Conservation (phyloP, 1,284 basidiomycete species). For the Xerocomus nothofagi region DNA sequence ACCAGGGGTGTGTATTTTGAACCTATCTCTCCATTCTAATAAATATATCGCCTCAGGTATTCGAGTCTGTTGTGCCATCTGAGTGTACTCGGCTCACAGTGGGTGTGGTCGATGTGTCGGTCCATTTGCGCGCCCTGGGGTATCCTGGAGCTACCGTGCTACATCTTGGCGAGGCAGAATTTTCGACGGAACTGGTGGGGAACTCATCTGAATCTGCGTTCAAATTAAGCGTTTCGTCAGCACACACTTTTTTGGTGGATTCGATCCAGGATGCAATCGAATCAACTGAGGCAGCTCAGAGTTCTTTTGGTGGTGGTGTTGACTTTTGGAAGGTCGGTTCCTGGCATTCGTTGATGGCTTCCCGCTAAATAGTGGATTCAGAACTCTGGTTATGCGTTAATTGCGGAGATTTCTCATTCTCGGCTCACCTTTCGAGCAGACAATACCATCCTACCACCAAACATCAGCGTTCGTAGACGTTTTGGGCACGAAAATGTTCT, state of each 20-base stretch:
- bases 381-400: slow-evolving; percentile 64
- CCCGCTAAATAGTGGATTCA: slow-evolving; percentile 29
- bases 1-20: slow-evolving; percentile 65
- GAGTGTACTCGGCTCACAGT: slow-evolving; percentile 78
- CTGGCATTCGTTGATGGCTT: neutral
- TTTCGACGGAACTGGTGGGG: slow-evolving; percentile 72
- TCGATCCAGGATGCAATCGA: slow-evolving; percentile 43
- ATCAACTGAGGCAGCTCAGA: slow-evolving; percentile 13
- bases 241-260: slow-evolving; percentile 66
- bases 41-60: slow-evolving; percentile 53
- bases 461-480: slow-evolving; percentile 40
- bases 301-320: slow-evolving; percentile 34
- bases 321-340: slow-evolving; percentile 70
- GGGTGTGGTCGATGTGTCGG: slow-evolving; percentile 67
- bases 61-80: slow-evolving; percentile 90
- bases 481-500: neutral
- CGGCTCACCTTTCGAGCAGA: slow-evolving; percentile 42
- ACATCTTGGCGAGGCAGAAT: slow-evolving; percentile 63
- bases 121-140: slow-evolving; percentile 59
- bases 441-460: slow-evolving; percentile 31
- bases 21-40: neutral
- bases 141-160: slow-evolving; percentile 66
- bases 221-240: slow-evolving; percentile 46
- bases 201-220: slow-evolving; percentile 59
- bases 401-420: slow-evolving; percentile 59